These are phyloP conservation scores for Sclerotinia subarctica DNA, from an alignment of 2,329 filamentous ascomycete genomes.

Conservation along the genomic window DNA sequence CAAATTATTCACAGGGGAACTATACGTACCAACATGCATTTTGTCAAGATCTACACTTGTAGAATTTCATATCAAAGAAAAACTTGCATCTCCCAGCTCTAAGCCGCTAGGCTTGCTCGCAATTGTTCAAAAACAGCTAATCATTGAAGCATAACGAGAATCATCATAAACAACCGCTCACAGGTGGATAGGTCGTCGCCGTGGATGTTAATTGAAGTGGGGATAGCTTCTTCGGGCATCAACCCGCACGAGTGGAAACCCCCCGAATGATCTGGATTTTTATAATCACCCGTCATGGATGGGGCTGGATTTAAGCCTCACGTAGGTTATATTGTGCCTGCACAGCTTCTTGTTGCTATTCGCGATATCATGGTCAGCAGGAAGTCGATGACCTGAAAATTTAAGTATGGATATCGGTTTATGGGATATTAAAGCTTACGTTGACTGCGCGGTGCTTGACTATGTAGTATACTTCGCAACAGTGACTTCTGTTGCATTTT, in stretches of 20 bases:
- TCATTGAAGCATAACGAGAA: background rate
- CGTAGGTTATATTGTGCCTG: background rate
- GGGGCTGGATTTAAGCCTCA: background rate
- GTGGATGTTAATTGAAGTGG: background rate
- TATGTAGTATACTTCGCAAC: background rate
- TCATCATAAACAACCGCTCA: background rate
- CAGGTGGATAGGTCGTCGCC: background rate
- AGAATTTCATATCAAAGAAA: background rate
- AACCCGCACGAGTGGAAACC: background rate
- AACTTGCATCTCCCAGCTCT: background rate
- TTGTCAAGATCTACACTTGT: background rate
- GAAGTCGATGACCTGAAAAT: background rate
- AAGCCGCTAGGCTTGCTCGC: background rate
- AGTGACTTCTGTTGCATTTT: background rate
- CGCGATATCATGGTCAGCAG: background rate
- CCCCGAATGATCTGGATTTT: background rate
- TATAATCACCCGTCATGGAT: background rate
- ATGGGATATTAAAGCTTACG: background rate
- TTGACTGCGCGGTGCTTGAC: background rate
- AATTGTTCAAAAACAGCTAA: background rate
- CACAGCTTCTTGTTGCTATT: background rate
- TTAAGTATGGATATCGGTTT: too few relatives aligned
- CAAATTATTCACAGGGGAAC: background rate
- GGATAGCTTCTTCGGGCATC: background rate
- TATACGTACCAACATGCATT: background rate